Percentiles rank a stretch among this genome's conserved stretches.
Evolutionary conservation across 768 basidiomycete genomes (phyloP).

Genomic region (Mrakia hoshinonis): DNA sequence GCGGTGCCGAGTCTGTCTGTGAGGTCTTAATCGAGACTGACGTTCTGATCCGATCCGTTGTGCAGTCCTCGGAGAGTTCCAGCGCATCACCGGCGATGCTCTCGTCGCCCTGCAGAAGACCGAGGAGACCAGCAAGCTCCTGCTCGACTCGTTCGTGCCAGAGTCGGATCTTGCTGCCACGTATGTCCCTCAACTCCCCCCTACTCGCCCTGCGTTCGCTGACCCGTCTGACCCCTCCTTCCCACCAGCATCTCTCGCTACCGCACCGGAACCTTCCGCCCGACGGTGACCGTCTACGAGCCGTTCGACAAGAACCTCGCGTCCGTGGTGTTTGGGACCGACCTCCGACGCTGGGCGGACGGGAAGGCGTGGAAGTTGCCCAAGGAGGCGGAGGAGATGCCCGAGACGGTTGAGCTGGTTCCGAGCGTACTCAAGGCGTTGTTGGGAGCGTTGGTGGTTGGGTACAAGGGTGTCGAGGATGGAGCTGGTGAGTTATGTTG

Average conservation of each 20-base stretch:
- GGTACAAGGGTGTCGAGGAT: slow-evolving; percentile 12
- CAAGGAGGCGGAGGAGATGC: slow-evolving; percentile 17
- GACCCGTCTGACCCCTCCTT: not conserved
- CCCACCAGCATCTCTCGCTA: slow-evolving; percentile 21
- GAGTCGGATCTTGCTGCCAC: slow-evolving; percentile 20
- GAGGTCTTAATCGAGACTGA: not conserved
- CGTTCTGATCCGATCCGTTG: not conserved
- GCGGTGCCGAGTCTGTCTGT: not conserved
- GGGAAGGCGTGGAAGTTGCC: slow-evolving; percentile 23
- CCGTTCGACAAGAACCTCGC: slow-evolving; percentile 14
- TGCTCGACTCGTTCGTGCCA: slow-evolving; percentile 26
- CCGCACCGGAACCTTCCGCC: slow-evolving; percentile 25
- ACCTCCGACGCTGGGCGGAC: slow-evolving; percentile 18
- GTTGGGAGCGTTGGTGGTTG: not conserved
- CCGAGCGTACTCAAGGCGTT: slow-evolving; percentile 18
- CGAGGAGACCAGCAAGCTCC: slow-evolving; percentile 18
- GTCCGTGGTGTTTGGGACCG: slow-evolving; percentile 19
- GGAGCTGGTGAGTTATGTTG: slow-evolving; percentile 12
- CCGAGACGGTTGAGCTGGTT: not conserved
- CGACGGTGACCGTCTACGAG: slow-evolving; percentile 23
- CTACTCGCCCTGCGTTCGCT: not conserved
- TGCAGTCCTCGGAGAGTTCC: slow-evolving; percentile 24
- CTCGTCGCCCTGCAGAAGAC: not conserved
- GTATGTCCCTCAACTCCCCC: not conserved
- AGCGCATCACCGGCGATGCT: not conserved